Percentiles rank a stretch among this genome's conserved stretches.
Conservation (phyloP, 2,329 filamentous ascomycete species). For the Cytospora piceae region DNA sequence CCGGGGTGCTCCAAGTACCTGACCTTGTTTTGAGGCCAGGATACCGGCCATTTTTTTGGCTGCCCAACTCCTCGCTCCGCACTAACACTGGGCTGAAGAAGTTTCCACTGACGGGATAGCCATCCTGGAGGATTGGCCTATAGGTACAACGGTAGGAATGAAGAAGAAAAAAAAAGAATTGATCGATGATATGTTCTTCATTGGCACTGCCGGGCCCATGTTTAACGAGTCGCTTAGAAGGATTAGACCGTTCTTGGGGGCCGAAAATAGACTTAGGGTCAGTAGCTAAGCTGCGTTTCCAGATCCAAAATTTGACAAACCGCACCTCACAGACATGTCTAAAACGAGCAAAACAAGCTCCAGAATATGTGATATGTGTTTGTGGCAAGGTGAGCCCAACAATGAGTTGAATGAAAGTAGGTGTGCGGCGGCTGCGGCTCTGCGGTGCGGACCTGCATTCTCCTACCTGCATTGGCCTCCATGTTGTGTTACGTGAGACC, state of each 20-base stretch:
- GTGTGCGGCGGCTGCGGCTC: constrained; percentile 2
- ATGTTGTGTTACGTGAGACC: neutral
- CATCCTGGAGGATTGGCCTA: constrained; percentile 27
- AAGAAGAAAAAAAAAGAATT: neutral
- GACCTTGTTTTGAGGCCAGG: constrained; percentile 8
- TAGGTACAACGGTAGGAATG: constrained; percentile 3
- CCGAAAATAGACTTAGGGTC: constrained; percentile 11
- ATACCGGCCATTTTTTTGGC: neutral
- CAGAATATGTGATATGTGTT: constrained; percentile 5
- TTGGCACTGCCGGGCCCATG: constrained; percentile 1
- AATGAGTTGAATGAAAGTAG: neutral
- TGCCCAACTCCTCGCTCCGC: neutral
- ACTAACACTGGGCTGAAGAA: neutral
- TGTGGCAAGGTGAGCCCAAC: constrained; percentile 7
- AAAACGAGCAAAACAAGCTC: neutral
- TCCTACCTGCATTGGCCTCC: constrained; percentile 4
- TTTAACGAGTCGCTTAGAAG: constrained; percentile 23
- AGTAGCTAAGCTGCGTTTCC: neutral
- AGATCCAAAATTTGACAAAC: neutral
- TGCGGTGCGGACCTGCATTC: neutral
- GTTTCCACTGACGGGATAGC: constrained; percentile 16
- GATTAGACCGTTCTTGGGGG: constrained; percentile 22
- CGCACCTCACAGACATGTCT: neutral
- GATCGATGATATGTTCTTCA: neutral
- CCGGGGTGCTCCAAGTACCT: constrained; percentile 9